Conservation (phyloP, 2,329 filamentous ascomycete genomes). For the Trichoderma hamatum region DNA sequence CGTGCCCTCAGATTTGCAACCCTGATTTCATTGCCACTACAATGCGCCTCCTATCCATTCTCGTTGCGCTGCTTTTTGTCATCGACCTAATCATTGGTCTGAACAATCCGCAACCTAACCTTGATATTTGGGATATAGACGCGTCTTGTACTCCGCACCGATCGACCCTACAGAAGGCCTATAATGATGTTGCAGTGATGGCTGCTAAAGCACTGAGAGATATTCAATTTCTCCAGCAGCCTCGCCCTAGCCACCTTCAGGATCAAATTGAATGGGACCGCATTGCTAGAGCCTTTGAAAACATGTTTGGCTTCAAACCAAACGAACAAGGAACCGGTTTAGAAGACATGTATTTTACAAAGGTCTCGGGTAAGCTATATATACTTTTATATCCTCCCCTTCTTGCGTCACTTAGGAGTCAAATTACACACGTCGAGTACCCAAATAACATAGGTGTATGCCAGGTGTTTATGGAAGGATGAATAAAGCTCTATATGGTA, state of each 20-base stretch:
- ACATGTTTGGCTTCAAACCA: neutral
- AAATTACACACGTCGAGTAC: neutral
- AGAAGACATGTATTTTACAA: neutral
- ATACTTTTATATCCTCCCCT: neutral
- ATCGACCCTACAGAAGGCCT: neutral
- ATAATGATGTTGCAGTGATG: neutral
- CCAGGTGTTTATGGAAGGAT: neutral
- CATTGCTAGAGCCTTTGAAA: neutral
- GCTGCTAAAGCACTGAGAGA: neutral
- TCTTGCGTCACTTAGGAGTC: neutral
- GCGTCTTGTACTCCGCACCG: neutral
- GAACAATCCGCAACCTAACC: neutral
- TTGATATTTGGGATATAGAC: neutral
- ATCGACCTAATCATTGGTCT: neutral
- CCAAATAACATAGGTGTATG: neutral
- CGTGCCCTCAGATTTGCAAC: neutral
- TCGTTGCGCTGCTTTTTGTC: neutral
- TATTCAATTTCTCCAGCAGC: neutral
- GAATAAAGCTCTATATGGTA: neutral
- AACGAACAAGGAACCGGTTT: neutral
- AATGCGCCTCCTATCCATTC: neutral
- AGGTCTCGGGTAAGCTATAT: neutral
- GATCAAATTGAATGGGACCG: neutral
- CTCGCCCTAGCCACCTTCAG: neutral
- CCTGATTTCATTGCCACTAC: neutral